Base-by-base conservation (phyloP, 1,284 basidiomycete species). In the Chondrostereum purpureum region DNA sequence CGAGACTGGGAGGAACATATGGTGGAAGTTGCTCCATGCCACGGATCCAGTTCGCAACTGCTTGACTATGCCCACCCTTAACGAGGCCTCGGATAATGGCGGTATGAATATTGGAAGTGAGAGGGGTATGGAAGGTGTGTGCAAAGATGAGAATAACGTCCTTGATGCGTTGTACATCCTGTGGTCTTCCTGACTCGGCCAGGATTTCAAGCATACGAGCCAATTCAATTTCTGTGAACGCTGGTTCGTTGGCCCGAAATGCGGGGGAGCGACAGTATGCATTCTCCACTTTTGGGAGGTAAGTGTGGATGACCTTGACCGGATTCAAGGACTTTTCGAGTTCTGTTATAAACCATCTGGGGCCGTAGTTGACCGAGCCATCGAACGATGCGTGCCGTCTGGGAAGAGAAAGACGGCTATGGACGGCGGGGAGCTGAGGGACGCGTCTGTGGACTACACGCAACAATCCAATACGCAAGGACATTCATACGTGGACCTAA, bases 401-500 rank as follows among this genome's bases (percentile, higher is more conserved):
- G n/a, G n/a, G n/a, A 8, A 12, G 36, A 10, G 36, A 16, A 8
- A 10, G 36, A 16, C 10, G 8, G 12, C 36, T 37, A 19, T 19
- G 36, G 16, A 19, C 8, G 8, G 6, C 8, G 38, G 35, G 14
- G 19, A 36, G 34, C 34, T 42, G 52, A 45, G 23, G 50, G 33
- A 49, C 54, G 57, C 46, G 53, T 52, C 13, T 8, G 48, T 53
- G 57, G 50, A 58, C 53, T 47, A 63, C 58, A 54, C 63, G 67
- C 48, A 60, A 54, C 47, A 71, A 55, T 55, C 58, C 55, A 54
- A 56, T 62, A 49, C 66, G 64, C 58, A 67, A 58, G 66, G 67
- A 75, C 76, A 78, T 78, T 75, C 75, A 78, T 75, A 63, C 73
- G 60, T 50, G 66, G 53, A 37, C 35, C 36, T 43, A 36, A 24